A percentile compares a stretch with the other conserved stretches of the same genome.
phyloP scores from a whole-genome alignment of 306 rosid genomes.

The Purshia tridentata region DNA sequence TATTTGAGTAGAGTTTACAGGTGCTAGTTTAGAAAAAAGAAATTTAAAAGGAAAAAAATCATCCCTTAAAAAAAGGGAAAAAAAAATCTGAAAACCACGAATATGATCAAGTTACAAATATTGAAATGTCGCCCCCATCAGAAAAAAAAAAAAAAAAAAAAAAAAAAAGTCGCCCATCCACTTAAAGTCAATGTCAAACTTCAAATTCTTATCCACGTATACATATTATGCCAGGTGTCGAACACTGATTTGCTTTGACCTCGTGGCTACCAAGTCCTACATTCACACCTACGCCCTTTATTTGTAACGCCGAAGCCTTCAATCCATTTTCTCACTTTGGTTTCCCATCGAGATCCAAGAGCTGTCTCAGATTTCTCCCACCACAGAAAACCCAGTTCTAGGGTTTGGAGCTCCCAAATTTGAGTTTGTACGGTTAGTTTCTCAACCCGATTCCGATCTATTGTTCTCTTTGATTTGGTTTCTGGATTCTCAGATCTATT shows the following conservation, averaged over 20 bases:
- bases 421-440: conserved; percentile 1
- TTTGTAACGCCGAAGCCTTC: conserved; percentile 1
- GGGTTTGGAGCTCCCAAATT: conserved; percentile 19
- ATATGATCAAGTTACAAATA: too few species aligned
- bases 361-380: conserved; percentile 1
- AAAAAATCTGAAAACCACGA: neutral
- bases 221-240: neutral
- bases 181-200: conserved; percentile 6
- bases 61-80: too few species aligned
- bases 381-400: neutral
- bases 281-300: neutral
- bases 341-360: conserved; percentile 10
- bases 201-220: conserved; percentile 18
- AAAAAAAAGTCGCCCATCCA: neutral
- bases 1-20: too few species aligned
- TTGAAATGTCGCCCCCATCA: too few species aligned
- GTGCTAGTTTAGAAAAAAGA: too few species aligned
- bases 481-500: neutral
- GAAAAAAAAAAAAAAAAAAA: too few species aligned
- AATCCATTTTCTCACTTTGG: neutral
- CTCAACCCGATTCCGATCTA: neutral
- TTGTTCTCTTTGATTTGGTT: conserved; percentile 10
- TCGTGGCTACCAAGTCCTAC: conserved; percentile 18
- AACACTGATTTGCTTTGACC: neutral
- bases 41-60: neutral